A percentile compares a stretch with the other conserved stretches of the same genome.
phyloP scores from a whole-genome alignment of 1,284 basidiomycete species.

The Ceratobasidium sp. region DNA sequence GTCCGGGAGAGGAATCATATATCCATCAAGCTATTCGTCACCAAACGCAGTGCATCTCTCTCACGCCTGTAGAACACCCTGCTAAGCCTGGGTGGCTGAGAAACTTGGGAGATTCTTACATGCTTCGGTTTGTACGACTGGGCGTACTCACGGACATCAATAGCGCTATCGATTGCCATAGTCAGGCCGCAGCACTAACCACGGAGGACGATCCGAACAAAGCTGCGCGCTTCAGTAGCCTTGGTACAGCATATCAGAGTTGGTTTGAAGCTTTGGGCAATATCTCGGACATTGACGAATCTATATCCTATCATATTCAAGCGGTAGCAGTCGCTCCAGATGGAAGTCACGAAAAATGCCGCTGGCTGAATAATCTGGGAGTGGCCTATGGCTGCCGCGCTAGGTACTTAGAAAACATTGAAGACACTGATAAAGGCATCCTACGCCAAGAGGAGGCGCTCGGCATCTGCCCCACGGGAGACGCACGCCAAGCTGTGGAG shows the following conservation, averaged over 20 bases:
- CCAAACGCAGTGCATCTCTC: not conserved
- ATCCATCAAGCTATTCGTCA: slow-evolving; percentile 16
- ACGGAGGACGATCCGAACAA: not conserved
- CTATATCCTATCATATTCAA: not conserved
- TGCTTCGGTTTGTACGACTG: not conserved
- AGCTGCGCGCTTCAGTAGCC: not conserved
- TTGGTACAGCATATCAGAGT: not conserved
- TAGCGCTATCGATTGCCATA: not conserved
- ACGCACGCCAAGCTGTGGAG: not conserved
- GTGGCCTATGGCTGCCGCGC: not conserved
- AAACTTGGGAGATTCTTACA: not conserved
- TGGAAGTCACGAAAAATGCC: not conserved
- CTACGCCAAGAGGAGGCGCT: not conserved
- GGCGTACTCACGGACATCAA: not conserved
- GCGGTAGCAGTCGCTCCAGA: slow-evolving; percentile 1
- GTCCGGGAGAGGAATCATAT: not conserved
- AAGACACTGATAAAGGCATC: slow-evolving; percentile 1
- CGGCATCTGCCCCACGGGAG: not conserved
- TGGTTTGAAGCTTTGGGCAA: slow-evolving; percentile 10
- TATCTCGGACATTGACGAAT: slow-evolving; percentile 5
- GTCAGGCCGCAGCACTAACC: not conserved
- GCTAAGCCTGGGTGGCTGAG: slow-evolving; percentile 9
- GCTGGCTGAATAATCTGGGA: not conserved
- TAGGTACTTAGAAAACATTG: not conserved
- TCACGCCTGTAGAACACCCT: not conserved